Evolutionary conservation across 257 asterid species (phyloP).

Genomic region (Penstemon eatonii): DNA sequence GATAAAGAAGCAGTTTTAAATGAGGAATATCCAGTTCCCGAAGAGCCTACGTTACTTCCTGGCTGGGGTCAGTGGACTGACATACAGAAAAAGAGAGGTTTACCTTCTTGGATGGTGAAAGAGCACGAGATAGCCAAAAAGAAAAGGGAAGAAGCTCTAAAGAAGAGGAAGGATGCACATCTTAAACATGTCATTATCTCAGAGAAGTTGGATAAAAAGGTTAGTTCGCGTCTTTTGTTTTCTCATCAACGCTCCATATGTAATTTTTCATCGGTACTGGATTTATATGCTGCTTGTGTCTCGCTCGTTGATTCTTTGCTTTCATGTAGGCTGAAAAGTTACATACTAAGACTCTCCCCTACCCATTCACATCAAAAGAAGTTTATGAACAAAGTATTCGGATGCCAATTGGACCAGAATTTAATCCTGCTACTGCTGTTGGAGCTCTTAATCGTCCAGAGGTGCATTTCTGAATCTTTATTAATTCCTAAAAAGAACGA

Average conservation of each 20-base stretch:
- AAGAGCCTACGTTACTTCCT: constrained; percentile 72
- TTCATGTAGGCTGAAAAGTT: constrained; percentile 75
- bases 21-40: constrained; percentile 91
- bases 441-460: constrained; percentile 93
- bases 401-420: constrained; percentile 95
- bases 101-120: constrained; percentile 81
- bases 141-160: constrained; percentile 78
- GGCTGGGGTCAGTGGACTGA: constrained; percentile 99
- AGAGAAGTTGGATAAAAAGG: constrained; percentile 89
- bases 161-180: constrained; percentile 84
- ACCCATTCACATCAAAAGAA: constrained; percentile 77
- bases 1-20: constrained; percentile 71
- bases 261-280: too few relatives aligned
- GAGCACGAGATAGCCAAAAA: constrained; percentile 75
- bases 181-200: constrained; percentile 89
- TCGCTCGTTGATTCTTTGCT: background rate
- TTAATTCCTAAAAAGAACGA: background rate
- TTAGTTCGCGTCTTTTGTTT: constrained; percentile 27
- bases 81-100: constrained; percentile 75
- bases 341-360: constrained; percentile 79
- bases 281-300: too few relatives aligned
- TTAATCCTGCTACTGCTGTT: constrained; percentile 64
- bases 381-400: constrained; percentile 83
- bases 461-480: constrained; percentile 38
- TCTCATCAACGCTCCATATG: constrained; percentile 8